These are phyloP conservation scores for Salmacisia buchloeana DNA, from an alignment of 1,284 basidiomycete species.

Conservation along the genomic window DNA sequence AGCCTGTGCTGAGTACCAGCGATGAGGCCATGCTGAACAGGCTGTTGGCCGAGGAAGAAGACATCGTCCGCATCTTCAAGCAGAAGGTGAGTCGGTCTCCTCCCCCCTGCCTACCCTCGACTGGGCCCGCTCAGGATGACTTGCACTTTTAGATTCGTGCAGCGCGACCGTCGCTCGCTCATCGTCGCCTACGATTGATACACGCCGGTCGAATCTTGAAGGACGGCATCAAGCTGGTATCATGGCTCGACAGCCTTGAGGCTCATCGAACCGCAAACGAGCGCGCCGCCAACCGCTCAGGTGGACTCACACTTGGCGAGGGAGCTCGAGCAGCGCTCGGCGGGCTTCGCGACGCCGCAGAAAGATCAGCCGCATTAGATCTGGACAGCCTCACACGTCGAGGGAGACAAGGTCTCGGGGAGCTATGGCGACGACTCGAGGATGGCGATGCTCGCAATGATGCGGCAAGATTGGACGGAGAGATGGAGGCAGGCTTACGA, in stretches of 20 bases:
- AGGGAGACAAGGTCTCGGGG: not conserved
- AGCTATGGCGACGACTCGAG: not conserved
- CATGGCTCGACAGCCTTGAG: conserved; percentile 11
- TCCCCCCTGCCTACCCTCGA: not conserved
- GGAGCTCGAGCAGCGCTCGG: not conserved
- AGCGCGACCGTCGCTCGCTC: not conserved
- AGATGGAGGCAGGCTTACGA: not conserved
- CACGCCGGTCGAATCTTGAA: conserved; percentile 11
- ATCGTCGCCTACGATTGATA: conserved; percentile 7
- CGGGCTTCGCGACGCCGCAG: conserved; percentile 1
- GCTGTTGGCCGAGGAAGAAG: not conserved
- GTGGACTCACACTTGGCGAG: not conserved
- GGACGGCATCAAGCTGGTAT: conserved; percentile 11
- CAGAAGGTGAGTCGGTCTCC: not conserved
- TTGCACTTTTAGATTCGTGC: not conserved
- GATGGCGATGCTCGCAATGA: too few species aligned
- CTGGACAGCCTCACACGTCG: not conserved
- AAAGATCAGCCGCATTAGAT: not conserved
- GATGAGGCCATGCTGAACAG: not conserved
- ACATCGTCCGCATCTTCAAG: conserved; percentile 6
- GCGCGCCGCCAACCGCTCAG: not conserved
- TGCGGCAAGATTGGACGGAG: not conserved
- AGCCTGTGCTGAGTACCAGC: not conserved
- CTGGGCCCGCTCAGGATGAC: not conserved
- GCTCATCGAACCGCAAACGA: conserved; percentile 4